These are phyloP conservation scores for Cercophora scortea DNA, from an alignment of 495 filamentous ascomycete species.

Conservation along the genomic window DNA sequence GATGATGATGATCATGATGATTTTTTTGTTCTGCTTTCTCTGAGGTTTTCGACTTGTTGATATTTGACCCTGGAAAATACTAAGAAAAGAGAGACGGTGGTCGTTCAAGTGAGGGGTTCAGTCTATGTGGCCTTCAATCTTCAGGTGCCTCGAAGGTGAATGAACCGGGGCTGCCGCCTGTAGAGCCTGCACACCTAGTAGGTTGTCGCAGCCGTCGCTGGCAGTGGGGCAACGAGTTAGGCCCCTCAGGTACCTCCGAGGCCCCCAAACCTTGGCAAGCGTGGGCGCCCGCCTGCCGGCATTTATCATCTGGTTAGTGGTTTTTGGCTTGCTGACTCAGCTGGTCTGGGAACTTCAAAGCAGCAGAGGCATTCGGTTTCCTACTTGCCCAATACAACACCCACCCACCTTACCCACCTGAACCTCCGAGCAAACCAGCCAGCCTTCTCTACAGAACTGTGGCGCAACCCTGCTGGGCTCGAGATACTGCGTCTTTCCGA, in stretches of 20 bases:
- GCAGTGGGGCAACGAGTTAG: neutral
- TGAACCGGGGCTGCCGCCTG: too few relatives aligned
- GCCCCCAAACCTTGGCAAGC: neutral
- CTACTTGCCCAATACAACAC: slow-evolving; percentile 28
- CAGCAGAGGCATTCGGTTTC: slow-evolving; percentile 3
- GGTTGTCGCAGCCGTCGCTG: neutral
- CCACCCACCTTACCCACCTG: slow-evolving; percentile 5
- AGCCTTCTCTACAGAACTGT: slow-evolving; percentile 13
- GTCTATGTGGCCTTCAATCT: too few relatives aligned
- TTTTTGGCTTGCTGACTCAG: slow-evolving; percentile 18
- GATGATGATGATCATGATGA: too few relatives aligned
- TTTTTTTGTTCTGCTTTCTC: too few relatives aligned
- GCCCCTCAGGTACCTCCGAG: neutral
- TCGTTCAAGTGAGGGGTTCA: too few relatives aligned
- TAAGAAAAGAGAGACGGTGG: too few relatives aligned
- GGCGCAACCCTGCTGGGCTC: slow-evolving; percentile 18
- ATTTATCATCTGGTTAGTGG: neutral
- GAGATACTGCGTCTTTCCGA: slow-evolving; percentile 10
- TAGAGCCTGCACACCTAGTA: too few relatives aligned
- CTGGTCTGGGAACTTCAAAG: slow-evolving; percentile 16
- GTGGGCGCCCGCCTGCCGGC: neutral
- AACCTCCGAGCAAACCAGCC: slow-evolving; percentile 5
- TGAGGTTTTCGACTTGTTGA: too few relatives aligned
- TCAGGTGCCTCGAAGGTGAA: too few relatives aligned
- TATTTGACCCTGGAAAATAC: too few relatives aligned